Evolutionary conservation across 2,329 filamentous ascomycete genomes (phyloP).

Genomic region (Pseudocercospora pini-densiflorae): DNA sequence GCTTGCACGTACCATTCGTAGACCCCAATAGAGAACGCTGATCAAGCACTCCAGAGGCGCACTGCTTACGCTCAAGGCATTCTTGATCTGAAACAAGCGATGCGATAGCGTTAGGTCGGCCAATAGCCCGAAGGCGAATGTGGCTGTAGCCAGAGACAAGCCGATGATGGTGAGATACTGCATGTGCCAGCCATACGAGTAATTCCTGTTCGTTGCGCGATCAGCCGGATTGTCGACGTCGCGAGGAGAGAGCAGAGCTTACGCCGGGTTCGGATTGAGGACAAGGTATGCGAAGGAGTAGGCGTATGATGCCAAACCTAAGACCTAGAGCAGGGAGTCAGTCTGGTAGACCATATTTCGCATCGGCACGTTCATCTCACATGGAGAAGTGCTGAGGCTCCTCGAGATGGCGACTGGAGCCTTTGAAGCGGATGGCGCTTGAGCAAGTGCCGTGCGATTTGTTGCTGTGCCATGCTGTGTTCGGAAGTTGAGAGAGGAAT

Average conservation of each 20-base stretch:
- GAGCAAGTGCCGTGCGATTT: constrained; percentile 35
- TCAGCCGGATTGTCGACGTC: constrained; percentile 18
- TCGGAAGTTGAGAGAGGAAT: not conserved
- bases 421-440: constrained; percentile 67
- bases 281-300: constrained; percentile 50
- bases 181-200: constrained; percentile 69
- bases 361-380: constrained; percentile 28
- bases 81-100: constrained; percentile 68
- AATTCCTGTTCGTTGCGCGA: constrained; percentile 48
- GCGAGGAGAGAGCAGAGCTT: constrained; percentile 19
- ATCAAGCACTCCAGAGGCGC: constrained; percentile 74
- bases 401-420: constrained; percentile 67
- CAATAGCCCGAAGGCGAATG: constrained; percentile 65
- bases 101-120: constrained; percentile 66
- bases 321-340: constrained; percentile 28
- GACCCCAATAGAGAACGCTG: constrained; percentile 73
- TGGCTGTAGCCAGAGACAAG: constrained; percentile 63
- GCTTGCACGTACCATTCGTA: constrained; percentile 56
- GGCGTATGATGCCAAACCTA: constrained; percentile 51
- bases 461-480: not conserved
- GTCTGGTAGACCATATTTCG: constrained; percentile 2
- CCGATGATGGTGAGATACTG: constrained; percentile 78
- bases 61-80: constrained; percentile 66
- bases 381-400: constrained; percentile 67
- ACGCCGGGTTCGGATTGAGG: constrained; percentile 43